Evolutionary conservation across 1,139 yeast species (phyloP).

Genomic region (Schwanniomyces etchellsii): DNA sequence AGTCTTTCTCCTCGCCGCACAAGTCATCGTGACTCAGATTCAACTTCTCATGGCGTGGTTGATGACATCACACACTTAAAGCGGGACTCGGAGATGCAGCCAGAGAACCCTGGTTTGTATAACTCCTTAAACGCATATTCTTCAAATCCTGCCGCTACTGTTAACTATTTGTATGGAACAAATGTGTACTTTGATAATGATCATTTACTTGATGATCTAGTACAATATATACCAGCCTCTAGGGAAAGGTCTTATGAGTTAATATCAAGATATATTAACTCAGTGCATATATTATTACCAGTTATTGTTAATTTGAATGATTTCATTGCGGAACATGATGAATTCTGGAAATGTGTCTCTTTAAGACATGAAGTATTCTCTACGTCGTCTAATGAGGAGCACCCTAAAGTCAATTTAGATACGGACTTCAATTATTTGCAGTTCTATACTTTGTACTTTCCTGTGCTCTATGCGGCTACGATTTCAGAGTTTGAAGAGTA

Average conservation of each 20-base stretch:
- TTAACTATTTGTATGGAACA: conserved; percentile 39
- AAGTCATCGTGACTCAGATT: too few species aligned
- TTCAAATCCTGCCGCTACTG: conserved; percentile 35
- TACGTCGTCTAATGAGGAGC: conserved; percentile 2
- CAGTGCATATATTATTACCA: conserved; percentile 52
- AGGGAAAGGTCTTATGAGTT: conserved; percentile 46
- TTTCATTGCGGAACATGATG: conserved; percentile 42
- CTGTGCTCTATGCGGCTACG: conserved; percentile 48
- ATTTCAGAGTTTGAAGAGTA: conserved; percentile 53
- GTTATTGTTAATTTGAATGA: conserved; percentile 38
- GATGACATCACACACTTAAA: neutral
- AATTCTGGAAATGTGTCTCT: conserved; percentile 34
- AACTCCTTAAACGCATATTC: conserved; percentile 23
- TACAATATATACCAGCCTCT: conserved; percentile 28
- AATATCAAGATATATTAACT: conserved; percentile 41
- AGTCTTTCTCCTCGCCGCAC: too few species aligned
- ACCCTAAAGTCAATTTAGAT: too few species aligned
- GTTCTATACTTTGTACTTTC: conserved; percentile 44
- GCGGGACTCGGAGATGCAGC: conserved; percentile 7
- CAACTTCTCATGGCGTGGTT: too few species aligned
- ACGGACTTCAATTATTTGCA: conserved; percentile 32
- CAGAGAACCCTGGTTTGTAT: conserved; percentile 18
- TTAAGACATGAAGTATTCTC: conserved; percentile 1
- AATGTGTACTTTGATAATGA: conserved; percentile 37
- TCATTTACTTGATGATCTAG: conserved; percentile 29